These are phyloP conservation scores for Cadophora sp. DNA, from an alignment of 2,329 filamentous ascomycete genomes.

Conservation along the genomic window DNA sequence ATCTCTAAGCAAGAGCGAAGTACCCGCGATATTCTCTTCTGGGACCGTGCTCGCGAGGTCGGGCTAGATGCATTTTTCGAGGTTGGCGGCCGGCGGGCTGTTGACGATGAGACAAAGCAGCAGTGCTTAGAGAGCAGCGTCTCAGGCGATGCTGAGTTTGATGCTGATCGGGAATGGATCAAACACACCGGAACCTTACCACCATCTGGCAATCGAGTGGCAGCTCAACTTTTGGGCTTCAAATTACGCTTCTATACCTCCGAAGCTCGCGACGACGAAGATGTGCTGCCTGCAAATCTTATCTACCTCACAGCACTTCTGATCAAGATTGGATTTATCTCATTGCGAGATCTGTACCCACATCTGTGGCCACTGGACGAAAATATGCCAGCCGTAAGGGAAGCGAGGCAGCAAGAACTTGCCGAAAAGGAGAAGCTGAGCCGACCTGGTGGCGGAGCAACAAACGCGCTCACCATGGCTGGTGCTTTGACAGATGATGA, in stretches of 20 bases:
- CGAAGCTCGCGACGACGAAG: slow-evolving; percentile 73
- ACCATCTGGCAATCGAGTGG: slow-evolving; percentile 85
- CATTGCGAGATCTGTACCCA: slow-evolving; percentile 86
- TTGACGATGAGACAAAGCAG: slow-evolving; percentile 61
- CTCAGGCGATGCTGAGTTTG: slow-evolving; percentile 48
- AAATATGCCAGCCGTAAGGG: slow-evolving; percentile 77
- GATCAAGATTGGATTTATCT: slow-evolving; percentile 97
- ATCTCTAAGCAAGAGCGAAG: slow-evolving; percentile 62
- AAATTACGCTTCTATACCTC: slow-evolving; percentile 96
- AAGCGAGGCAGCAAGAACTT: slow-evolving; percentile 75
- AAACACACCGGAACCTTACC: slow-evolving; percentile 80
- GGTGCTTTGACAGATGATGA: slow-evolving; percentile 88
- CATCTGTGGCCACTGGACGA: slow-evolving; percentile 89
- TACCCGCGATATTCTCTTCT: slow-evolving; percentile 77
- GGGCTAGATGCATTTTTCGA: slow-evolving; percentile 90
- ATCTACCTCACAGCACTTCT: slow-evolving; percentile 90
- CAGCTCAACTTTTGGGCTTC: slow-evolving; percentile 94
- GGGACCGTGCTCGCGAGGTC: slow-evolving; percentile 76
- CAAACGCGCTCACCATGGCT: slow-evolving; percentile 87
- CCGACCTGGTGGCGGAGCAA: slow-evolving; percentile 70
- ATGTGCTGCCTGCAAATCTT: slow-evolving; percentile 87
- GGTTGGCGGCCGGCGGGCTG: slow-evolving; percentile 74
- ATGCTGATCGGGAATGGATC: slow-evolving; percentile 76
- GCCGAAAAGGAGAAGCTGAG: slow-evolving; percentile 77
- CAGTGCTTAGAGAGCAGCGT: slow-evolving; percentile 50